phyloP scores from a whole-genome alignment of 2,329 filamentous ascomycete genomes.

The Tympanopsis confertula region DNA sequence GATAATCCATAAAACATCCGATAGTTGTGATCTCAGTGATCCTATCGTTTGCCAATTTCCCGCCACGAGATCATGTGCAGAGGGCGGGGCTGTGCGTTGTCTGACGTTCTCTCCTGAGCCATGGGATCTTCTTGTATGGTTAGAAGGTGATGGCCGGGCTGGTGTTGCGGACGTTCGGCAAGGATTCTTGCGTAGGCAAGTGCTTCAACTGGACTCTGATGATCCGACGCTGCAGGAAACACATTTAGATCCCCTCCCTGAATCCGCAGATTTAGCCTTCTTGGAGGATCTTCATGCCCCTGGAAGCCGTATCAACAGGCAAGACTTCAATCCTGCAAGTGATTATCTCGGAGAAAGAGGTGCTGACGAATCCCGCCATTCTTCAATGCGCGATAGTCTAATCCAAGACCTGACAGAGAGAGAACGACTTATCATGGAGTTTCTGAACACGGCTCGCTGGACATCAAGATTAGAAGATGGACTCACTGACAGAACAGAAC shows the following conservation, averaged over 20 bases:
- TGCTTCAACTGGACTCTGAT: background rate
- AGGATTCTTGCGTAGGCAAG: constrained; percentile 21
- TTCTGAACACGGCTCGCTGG: constrained; percentile 25
- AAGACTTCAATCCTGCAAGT: too few relatives aligned
- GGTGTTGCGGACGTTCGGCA: constrained; percentile 32
- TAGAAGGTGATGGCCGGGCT: constrained; percentile 43
- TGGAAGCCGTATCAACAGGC: too few relatives aligned
- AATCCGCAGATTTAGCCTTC: background rate
- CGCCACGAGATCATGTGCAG: constrained; percentile 37
- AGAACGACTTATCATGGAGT: constrained; percentile 27
- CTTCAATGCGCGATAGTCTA: constrained; percentile 17
- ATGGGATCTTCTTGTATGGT: constrained; percentile 56
- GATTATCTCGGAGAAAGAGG: constrained; percentile 5
- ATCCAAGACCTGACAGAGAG: constrained; percentile 24
- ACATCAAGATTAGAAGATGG: constrained; percentile 18
- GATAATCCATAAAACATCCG: constrained; percentile 8
- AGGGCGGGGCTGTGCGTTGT: constrained; percentile 45
- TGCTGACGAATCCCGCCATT: constrained; percentile 8
- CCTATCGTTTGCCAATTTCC: constrained; percentile 30
- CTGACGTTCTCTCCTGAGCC: constrained; percentile 53
- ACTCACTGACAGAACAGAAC: constrained; percentile 14
- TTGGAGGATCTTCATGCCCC: background rate
- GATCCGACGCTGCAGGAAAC: background rate
- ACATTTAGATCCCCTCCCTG: background rate
- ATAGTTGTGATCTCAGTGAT: too few relatives aligned